Conservation (phyloP, 371 early-diverging fungal genomes). For the Mortierella sp. region DNA sequence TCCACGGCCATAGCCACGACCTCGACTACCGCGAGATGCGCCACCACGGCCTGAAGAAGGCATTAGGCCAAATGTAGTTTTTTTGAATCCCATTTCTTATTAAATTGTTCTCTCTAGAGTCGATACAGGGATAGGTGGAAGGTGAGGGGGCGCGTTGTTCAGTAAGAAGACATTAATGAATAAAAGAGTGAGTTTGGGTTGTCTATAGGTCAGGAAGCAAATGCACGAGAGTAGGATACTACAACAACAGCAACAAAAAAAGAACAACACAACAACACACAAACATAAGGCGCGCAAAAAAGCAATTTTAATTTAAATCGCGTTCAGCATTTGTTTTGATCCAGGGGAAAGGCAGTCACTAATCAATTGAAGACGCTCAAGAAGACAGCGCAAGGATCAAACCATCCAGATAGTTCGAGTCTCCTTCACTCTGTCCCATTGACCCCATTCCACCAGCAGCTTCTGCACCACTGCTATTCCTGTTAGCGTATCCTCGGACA, state of each 20-base stretch:
- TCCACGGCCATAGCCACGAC: conserved; percentile 25
- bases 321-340: conserved; percentile 12
- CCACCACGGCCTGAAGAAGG: conserved; percentile 38
- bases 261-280: no score
- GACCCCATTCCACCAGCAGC: background rate
- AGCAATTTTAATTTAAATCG: background rate
- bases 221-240: no score
- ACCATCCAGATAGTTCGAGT: conserved; percentile 43
- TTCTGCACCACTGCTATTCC: background rate
- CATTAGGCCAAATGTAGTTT: conserved; percentile 52
- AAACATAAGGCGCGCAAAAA: background rate
- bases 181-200: background rate
- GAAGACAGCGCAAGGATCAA: conserved; percentile 41
- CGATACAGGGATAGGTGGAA: background rate
- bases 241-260: no score
- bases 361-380: background rate
- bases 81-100: conserved; percentile 45
- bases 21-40: conserved; percentile 20
- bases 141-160: background rate
- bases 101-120: no score
- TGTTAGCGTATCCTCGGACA: conserved; percentile 23
- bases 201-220: background rate
- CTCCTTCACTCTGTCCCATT: conserved; percentile 28
- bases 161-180: background rate
- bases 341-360: background rate